Conservation (phyloP, 139 green algal species). For the Ulvella scutata region DNA sequence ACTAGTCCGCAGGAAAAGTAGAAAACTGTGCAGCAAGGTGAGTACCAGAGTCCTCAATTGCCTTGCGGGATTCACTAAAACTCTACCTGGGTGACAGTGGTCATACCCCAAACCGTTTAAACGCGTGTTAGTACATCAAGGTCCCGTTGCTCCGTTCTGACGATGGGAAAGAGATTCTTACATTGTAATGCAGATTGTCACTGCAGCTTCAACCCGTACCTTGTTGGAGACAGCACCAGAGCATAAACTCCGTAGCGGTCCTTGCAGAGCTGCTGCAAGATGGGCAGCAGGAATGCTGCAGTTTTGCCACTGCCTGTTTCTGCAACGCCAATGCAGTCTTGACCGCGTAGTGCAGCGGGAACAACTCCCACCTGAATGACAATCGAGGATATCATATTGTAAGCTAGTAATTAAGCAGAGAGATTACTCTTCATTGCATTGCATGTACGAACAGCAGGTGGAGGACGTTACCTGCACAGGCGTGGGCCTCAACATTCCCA, state of each 20-base stretch:
- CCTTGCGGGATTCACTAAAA: background rate
- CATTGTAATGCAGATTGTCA: background rate
- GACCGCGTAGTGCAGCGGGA: constrained; percentile 58
- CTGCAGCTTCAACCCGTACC: constrained; percentile 19
- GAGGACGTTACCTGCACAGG: constrained; percentile 7
- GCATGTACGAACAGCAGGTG: no score
- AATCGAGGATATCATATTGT: background rate
- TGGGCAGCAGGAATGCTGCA: constrained; percentile 92
- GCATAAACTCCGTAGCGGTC: constrained; percentile 88
- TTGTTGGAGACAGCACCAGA: constrained; percentile 82
- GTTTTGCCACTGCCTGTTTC: constrained; percentile 95
- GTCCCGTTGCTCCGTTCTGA: background rate
- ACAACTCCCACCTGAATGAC: constrained; percentile 70
- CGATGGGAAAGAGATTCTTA: background rate
- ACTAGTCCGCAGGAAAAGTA: no score
- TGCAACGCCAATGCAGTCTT: constrained; percentile 77
- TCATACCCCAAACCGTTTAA: no score
- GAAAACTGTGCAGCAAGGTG: no score
- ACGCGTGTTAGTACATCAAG: no score
- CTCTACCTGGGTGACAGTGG: no score
- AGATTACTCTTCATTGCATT: no score
- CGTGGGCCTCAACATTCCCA: constrained; percentile 42
- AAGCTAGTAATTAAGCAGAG: no score
- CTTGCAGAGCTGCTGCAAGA: constrained; percentile 69
- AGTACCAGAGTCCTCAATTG: background rate